Evolutionary conservation across 495 filamentous ascomycete genomes (phyloP), one percentile per base, ranked within the genome.

Genomic region (Neurospora sp.): DNA sequence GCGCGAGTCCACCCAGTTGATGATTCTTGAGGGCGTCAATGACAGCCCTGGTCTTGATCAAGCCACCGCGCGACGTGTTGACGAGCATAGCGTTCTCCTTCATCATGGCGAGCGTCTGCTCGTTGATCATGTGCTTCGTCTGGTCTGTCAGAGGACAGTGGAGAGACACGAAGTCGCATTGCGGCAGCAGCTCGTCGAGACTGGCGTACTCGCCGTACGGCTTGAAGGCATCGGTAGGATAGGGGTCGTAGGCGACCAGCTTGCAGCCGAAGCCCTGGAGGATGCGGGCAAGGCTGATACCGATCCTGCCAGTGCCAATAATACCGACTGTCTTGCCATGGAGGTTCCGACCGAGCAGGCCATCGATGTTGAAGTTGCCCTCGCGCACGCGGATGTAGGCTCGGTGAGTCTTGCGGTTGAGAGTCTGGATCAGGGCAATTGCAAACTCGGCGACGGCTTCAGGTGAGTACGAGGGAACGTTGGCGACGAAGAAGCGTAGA

Each of bases 391-490:
- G 89, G 78, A 88, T 91, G 80, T 90, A 93, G 7, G 90, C 87
- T 31, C 90, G 88, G 78, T 92, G 91, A 18, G 88, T 90, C 74
- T 90, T 89, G 22, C 91, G 89, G 76, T 92, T 91, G 37, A 92
- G 83, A 0, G 90, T 91, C 80, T 90, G 89, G 46, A 91, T 82
- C 76, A 92, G 84, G 10, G 89, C 87, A 18, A 91, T 83, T 22
- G 90, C 86, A 77, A 91, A 92, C 81, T 92, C 91, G 75, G 91
- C 91, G 4, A 93, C 91, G 5, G 90, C 88, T 75, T 92, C 90
- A 72, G 91, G 91, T 5, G 88, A 89, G 79, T 93, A 92, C 1
- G 89, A 84, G 0, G 90, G 89, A 27, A 93, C 90, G 71, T 88
- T 87, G 73, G 88, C 89, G 69, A 92, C 89, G 78, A 89, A 87